Conservation (phyloP, 345 rosid species). For the Populus alba region DNA sequence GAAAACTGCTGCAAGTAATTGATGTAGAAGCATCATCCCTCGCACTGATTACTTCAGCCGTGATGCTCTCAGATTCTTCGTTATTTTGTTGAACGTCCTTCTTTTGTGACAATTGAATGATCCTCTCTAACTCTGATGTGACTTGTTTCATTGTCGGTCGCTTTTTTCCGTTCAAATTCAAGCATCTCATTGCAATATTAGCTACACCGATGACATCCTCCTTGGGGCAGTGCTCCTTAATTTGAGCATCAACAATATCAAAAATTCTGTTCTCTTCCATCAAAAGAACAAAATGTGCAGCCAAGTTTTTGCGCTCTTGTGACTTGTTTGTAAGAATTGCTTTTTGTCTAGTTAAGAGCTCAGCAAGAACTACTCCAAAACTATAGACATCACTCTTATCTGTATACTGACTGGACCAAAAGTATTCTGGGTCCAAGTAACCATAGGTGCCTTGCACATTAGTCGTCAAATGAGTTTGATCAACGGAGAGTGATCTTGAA, state of each 20-base stretch:
- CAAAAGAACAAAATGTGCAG: constrained; percentile 5
- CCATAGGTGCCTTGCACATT: constrained; percentile 29
- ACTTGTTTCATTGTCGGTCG: too few relatives aligned
- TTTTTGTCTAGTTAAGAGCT: constrained; percentile 16
- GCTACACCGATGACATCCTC: too few relatives aligned
- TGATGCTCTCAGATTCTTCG: too few relatives aligned
- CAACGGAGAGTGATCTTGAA: constrained; percentile 17
- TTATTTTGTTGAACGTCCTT: too few relatives aligned
- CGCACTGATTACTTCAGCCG: too few relatives aligned
- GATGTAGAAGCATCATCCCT: too few relatives aligned
- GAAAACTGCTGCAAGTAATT: too few relatives aligned
- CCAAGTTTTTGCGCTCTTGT: constrained; percentile 16
- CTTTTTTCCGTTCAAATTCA: too few relatives aligned
- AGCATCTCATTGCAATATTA: too few relatives aligned
- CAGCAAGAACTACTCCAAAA: constrained; percentile 22
- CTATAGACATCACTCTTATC: constrained; percentile 26
- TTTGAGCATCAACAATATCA: not conserved
- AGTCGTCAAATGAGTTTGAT: constrained; percentile 25
- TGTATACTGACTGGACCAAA: constrained; percentile 3
- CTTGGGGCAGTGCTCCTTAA: too few relatives aligned
- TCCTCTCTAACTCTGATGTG: too few relatives aligned
- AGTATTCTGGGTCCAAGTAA: constrained; percentile 25
- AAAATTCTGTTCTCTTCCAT: not conserved
- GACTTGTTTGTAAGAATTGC: constrained; percentile 8
- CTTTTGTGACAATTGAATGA: too few relatives aligned